Conservation (phyloP, 805 yeast genomes). For the Yamadazyma philogaea region DNA sequence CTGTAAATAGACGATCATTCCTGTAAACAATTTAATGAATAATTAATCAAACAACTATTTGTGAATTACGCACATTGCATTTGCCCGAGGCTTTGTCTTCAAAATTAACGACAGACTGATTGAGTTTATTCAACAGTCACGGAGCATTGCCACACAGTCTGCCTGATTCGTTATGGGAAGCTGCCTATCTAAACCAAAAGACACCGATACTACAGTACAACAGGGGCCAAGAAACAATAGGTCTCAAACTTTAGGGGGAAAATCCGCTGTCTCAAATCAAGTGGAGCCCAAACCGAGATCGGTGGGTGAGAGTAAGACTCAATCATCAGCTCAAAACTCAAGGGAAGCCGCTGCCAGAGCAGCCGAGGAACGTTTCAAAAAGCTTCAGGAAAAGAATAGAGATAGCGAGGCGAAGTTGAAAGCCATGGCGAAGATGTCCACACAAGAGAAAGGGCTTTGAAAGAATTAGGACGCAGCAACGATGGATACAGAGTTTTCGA, state of each 20-base stretch:
- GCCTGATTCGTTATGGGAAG: slow-evolving; percentile 19
- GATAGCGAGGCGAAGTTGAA: slow-evolving; percentile 29
- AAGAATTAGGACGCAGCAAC: not conserved
- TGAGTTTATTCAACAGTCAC: no score
- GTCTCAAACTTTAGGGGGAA: not conserved
- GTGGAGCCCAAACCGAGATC: not conserved
- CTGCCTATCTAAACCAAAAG: slow-evolving; percentile 20
- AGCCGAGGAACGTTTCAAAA: slow-evolving; percentile 33
- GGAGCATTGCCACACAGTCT: no score
- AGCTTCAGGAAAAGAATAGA: slow-evolving; percentile 24
- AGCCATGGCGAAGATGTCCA: slow-evolving; percentile 28
- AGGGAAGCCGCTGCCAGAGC: slow-evolving; percentile 39
- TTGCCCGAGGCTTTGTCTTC: not conserved
- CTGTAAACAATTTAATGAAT: not conserved
- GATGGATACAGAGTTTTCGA: no score
- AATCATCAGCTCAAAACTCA: slow-evolving; percentile 8
- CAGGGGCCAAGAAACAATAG: not conserved
- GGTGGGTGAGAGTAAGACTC: not conserved
- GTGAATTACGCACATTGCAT: not conserved
- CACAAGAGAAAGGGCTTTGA: slow-evolving; percentile 31
- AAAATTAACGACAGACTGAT: no score
- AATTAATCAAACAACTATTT: no score
- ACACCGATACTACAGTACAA: not conserved
- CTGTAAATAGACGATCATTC: not conserved
- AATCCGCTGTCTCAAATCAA: slow-evolving; percentile 3